Base-by-base conservation (phyloP, 441 rosid species). In the Brassica balearica region DNA sequence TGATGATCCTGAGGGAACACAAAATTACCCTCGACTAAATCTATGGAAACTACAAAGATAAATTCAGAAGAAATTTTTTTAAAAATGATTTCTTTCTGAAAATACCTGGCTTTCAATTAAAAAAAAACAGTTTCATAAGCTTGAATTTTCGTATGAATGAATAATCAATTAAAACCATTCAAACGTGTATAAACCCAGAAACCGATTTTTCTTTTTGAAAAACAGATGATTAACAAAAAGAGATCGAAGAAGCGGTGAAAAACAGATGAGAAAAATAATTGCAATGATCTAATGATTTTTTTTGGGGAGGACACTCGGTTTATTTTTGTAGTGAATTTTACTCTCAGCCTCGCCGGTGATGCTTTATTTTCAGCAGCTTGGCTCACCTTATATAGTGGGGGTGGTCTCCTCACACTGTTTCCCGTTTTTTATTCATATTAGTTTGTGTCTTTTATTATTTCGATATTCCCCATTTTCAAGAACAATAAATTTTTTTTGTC, bases 81-180 rank as follows among this genome's bases (percentile, higher is more conserved):
- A 7, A 7, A 55, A 55, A 17, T 8, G 60, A 55, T 55, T 55
- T 8, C 60, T 58, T 78, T 73, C 66, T 68, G 74, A 86, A 88
- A 86, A 89, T 83, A 89, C 84, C 93, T 85, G 90, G 68, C 88
- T 86, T 85, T 81, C 82, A 23, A 84, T 59, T 68, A 81, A 83
- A 70, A 1, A n/a, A 41, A 74, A 74, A 61, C 60, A 80, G 20
- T 56, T 79, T 80, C 87, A 81, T 78, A 87, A 90, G 92, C 82
- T 90, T 86, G 85, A 84, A 68, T 84, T 80, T 67, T 32, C 15
- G 72, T 14, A 23, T 38, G 59, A 65, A 23, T 38, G 59, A 74
- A 43, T 15, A 43, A 51, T 4, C 17, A 5, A 58, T 8, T 0
- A 20, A 78, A 73, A 68, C 12, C 60, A 17, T 15, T 55, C 60